These are phyloP conservation scores for Cercospora zeae-maydis DNA, from an alignment of 2,329 filamentous ascomycete species.

Conservation along the genomic window DNA sequence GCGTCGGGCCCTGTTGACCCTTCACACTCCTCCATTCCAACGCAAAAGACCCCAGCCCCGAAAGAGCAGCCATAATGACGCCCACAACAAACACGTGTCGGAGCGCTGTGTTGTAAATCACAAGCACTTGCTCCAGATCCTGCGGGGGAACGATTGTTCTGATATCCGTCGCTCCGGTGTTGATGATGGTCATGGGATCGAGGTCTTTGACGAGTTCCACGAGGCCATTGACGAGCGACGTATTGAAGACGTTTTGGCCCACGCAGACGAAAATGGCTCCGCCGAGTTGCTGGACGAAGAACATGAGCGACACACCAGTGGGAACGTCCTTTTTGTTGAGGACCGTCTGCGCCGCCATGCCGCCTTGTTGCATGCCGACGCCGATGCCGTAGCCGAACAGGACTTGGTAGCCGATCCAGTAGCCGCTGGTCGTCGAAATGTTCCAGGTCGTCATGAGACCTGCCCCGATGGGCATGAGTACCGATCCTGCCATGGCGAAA, in stretches of 20 bases:
- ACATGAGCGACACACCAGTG: constrained; percentile 38
- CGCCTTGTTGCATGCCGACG: constrained; percentile 41
- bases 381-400: constrained; percentile 46
- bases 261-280: constrained; percentile 45
- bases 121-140: constrained; percentile 16
- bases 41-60: constrained; percentile 24
- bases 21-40: constrained; percentile 32
- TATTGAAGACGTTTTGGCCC: constrained; percentile 35
- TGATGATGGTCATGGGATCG: constrained; percentile 22
- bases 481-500: constrained; percentile 39
- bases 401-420: constrained; percentile 51
- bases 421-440: constrained; percentile 36
- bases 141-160: constrained; percentile 26
- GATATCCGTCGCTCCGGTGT: constrained; percentile 33
- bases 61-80: constrained; percentile 20
- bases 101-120: constrained; percentile 32
- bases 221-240: constrained; percentile 18
- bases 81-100: constrained; percentile 31
- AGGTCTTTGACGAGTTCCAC: constrained; percentile 14
- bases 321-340: constrained; percentile 40
- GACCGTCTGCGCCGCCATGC: constrained; percentile 41
- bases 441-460: constrained; percentile 46
- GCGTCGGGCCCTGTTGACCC: constrained; percentile 26
- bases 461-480: constrained; percentile 44
- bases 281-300: constrained; percentile 45